Percentiles rank a stretch among this genome's conserved stretches.
phyloP scores from a whole-genome alignment of 2,329 filamentous ascomycete genomes.

The Fusarium sp. region DNA sequence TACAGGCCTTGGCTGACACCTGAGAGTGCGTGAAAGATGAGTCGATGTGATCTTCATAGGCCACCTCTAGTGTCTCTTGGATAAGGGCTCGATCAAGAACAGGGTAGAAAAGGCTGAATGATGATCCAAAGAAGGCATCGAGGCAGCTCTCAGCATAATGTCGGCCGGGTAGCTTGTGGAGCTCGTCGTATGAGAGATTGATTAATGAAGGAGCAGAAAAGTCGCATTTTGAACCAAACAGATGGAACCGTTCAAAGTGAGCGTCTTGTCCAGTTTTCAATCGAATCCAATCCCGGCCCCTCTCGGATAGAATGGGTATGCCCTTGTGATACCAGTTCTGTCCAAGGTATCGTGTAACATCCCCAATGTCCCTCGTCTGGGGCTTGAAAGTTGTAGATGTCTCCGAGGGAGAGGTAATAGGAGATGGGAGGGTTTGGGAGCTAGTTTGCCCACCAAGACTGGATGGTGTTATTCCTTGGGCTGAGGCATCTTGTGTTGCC shows the following conservation, averaged over 20 bases:
- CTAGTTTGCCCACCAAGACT: background rate
- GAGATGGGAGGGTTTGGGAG: background rate
- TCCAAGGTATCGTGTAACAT: conserved; percentile 9
- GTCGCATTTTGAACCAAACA: conserved; percentile 1
- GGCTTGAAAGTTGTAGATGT: background rate
- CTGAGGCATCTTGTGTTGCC: background rate
- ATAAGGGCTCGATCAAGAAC: conserved; percentile 14
- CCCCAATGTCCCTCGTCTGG: background rate
- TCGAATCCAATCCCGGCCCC: conserved; percentile 16
- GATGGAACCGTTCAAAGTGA: background rate
- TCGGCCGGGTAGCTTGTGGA: conserved; percentile 3
- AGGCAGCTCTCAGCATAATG: background rate
- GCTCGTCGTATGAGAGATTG: background rate
- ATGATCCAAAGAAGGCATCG: conserved; percentile 5
- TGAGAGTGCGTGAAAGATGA: background rate
- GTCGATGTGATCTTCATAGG: background rate
- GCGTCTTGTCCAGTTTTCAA: conserved; percentile 12
- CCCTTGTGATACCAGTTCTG: conserved; percentile 24
- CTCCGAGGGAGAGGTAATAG: background rate
- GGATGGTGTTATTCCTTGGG: background rate
- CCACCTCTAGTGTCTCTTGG: conserved; percentile 7
- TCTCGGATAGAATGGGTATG: conserved; percentile 16
- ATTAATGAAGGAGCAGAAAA: background rate
- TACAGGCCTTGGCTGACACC: conserved; percentile 4
- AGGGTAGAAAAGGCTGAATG: conserved; percentile 5